These are phyloP conservation scores for Boletellus sp. DNA, from an alignment of 1,284 basidiomycete species.

Conservation along the genomic window DNA sequence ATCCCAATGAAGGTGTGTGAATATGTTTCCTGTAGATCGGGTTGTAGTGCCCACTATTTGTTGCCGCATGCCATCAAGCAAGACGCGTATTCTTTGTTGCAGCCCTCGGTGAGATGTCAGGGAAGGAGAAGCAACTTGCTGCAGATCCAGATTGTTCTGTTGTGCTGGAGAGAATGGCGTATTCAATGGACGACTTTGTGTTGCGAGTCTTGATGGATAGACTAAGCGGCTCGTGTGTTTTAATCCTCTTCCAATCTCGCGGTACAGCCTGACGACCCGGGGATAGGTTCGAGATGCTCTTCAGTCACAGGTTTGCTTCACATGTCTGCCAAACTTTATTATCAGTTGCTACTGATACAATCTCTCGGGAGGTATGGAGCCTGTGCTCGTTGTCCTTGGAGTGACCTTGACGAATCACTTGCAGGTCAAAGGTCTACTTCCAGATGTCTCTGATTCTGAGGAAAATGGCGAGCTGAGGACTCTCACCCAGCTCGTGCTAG, in stretches of 20 bases:
- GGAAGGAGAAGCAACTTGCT: constrained; percentile 83
- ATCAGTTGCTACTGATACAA: constrained; percentile 66
- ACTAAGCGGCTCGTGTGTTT: constrained; percentile 78
- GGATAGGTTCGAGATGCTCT: constrained; percentile 61
- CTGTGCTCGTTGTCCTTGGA: neutral
- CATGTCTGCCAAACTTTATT: constrained; percentile 91
- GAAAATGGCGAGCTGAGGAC: constrained; percentile 70
- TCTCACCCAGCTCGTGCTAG: constrained; percentile 64
- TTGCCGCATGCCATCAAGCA: constrained; percentile 45
- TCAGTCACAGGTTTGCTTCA: constrained; percentile 83
- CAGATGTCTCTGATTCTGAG: constrained; percentile 45
- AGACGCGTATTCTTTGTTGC: constrained; percentile 80
- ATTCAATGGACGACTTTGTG: constrained; percentile 93
- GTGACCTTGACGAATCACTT: neutral
- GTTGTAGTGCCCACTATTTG: constrained; percentile 1
- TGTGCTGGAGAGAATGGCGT: constrained; percentile 81
- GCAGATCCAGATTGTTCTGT: constrained; percentile 91
- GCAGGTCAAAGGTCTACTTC: constrained; percentile 62
- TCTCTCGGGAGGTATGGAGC: constrained; percentile 71
- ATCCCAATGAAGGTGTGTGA: constrained; percentile 75
- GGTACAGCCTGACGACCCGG: constrained; percentile 4
- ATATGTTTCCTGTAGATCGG: neutral
- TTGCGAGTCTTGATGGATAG: constrained; percentile 84
- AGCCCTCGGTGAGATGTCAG: constrained; percentile 78
- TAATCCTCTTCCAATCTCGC: neutral